Base-by-base conservation (phyloP, 768 basidiomycete genomes). In the Tulasnella sp. region DNA sequence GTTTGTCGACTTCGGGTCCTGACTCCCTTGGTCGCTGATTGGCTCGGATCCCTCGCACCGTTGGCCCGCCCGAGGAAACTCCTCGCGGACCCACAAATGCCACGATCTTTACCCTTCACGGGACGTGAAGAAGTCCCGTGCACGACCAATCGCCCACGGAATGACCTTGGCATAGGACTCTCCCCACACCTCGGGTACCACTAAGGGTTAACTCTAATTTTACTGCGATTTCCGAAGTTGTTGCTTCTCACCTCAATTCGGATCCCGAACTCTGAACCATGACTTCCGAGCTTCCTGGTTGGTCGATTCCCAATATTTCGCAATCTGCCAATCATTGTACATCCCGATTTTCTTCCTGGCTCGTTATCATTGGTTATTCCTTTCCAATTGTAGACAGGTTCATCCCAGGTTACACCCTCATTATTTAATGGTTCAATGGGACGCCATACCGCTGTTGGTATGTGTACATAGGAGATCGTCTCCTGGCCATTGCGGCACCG, bases 171-270 rank as follows among this genome's bases (percentile, higher is more conserved):
- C 58, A 14, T 64, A 64, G 58, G 58, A 64, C 58, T 64, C 11
- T 34, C 29, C 58, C 58, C 58, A 64, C 58, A 64, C 58, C 58
- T 64, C 58, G 58, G 58, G 58, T 64, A 64, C 31, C 58, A 25
- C 12, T 64, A 29, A 64, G 58, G 58, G 58, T 64, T 29, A 64
- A 64, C 58, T 64, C 58, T 64, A 64, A 64, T 64, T 64, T n/a
- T 64, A 64, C 22, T 64, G 58, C 58, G 58, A 64, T 64, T 14
- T 64, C 58, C 58, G 58, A 64, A 64, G 58, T 64, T 64, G 58
- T 64, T 64, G 29, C 58, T 64, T n/a, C 58, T 64, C 58, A 64
- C 58, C 58, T 64, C 58, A 64, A 64, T 64, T 64, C 58, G 58
- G 58, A 64, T 0, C 58, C 58, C 25, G 58, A 64, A 64, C 58